Evolutionary conservation across 306 rosid genomes (phyloP), one percentile per base, ranked within the genome.

Genomic region (Pyrus bretschneideri): DNA sequence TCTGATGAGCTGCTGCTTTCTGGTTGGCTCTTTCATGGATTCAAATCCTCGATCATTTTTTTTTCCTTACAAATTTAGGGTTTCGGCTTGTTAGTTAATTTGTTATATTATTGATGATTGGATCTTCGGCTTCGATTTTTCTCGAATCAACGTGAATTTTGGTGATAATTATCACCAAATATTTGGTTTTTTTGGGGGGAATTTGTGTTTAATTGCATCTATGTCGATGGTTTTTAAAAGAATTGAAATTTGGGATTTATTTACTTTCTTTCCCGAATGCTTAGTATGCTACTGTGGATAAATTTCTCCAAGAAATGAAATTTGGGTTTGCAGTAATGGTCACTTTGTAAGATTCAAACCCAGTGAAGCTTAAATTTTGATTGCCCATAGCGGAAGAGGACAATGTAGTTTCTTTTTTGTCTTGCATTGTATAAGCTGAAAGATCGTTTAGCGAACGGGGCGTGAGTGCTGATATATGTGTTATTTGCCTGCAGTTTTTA

Each of bases 401-500:
- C 11, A 29, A 19, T 9, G 19, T 10, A 8, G 4, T 13, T 5
- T 72, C 33, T 49, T 51, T 22, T 46, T 46, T 46, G 40, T 19
- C 61, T 35, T 72, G 52, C 33, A 1, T 72, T 11, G 29, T n/a
- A 5, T 57, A 35, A 15, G 51, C 23, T 1, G 52, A 72, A 21
- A 42, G 22, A 25, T 25, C 9, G 12, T 75, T 14, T 9, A n/a
- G 45, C 22, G 10, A 67, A 27, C 35, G 27, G 25, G 58, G 58
- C 3, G 15, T 21, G 55, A 68, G 11, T 79, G 35, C 60, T 70
- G 61, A 19, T 79, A 21, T n/a, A 10, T 55, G 77, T 55, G 5
- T 71, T 52, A 14, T 22, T 66, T n/a, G 18, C 27, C 55, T 73
- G 76, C 59, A 80, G 81, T 45, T 79, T 77, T 33, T 60, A 17